Percentiles rank a stretch among this genome's conserved stretches.
These are phyloP conservation scores for Durusdinium trenchii DNA, from an alignment of 73 alveolate species.

Conservation along the genomic window DNA sequence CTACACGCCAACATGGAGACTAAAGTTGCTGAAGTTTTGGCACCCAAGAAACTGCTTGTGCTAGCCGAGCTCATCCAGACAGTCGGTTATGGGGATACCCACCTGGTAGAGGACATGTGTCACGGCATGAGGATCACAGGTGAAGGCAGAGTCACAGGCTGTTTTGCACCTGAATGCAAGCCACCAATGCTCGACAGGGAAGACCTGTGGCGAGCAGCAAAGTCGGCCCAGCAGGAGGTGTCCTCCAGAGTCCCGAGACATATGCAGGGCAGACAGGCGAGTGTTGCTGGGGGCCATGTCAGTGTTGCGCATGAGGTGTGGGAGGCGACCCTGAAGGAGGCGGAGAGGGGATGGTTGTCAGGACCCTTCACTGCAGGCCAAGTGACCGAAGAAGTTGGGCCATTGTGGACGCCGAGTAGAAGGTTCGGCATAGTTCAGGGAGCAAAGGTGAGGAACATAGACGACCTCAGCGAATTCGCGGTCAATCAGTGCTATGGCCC, in stretches of 20 bases:
- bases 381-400: background rate
- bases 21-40: background rate
- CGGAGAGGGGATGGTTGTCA: background rate
- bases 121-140: background rate
- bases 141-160: too few relatives aligned
- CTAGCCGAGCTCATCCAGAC: background rate
- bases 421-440: constrained; percentile 25
- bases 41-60: background rate
- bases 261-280: too few relatives aligned
- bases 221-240: background rate
- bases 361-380: background rate
- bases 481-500: background rate
- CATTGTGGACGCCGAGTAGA: constrained; percentile 13
- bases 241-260: background rate
- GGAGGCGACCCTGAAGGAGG: background rate
- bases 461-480: constrained; percentile 20
- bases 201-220: background rate
- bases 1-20: background rate
- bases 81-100: background rate
- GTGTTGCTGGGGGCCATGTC: too few relatives aligned
- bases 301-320: too few relatives aligned
- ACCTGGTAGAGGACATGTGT: background rate
- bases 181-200: background rate
- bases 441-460: background rate
- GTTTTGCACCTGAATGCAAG: too few relatives aligned